Evolutionary conservation across 202 grass and related monocot genomes (phyloP).

Genomic region (Thinopyrum obtusiflorum): DNA sequence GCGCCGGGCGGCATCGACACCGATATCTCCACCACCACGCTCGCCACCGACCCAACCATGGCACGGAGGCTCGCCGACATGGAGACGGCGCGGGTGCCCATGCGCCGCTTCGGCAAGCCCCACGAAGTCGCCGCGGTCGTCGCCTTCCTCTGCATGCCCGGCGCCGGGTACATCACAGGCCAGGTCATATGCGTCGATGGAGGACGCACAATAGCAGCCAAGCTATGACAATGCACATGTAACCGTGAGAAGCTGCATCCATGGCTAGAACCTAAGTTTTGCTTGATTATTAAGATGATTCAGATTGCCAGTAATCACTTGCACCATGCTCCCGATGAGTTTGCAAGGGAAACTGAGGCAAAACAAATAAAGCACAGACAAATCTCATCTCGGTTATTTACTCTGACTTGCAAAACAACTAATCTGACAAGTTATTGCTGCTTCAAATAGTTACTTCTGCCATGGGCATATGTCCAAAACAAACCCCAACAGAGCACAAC

Average conservation of each 20-base stretch:
- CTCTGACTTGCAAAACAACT: background rate
- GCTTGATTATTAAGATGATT: background rate
- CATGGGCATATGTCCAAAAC: conserved; percentile 7
- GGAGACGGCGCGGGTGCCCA: conserved; percentile 31
- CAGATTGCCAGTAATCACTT: background rate
- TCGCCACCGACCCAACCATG: background rate
- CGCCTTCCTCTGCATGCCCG: conserved; percentile 68
- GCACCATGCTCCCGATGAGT: background rate
- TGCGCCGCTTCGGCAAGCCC: conserved; percentile 36
- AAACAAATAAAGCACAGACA: background rate
- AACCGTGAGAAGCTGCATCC: background rate
- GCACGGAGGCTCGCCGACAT: conserved; percentile 5
- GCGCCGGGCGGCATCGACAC: conserved; percentile 31
- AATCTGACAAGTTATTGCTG: conserved; percentile 15
- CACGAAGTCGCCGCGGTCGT: conserved; percentile 43
- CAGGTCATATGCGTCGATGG: conserved; percentile 56
- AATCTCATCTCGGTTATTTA: background rate
- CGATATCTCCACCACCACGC: conserved; percentile 10
- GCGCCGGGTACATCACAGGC: conserved; percentile 52
- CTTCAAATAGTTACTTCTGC: conserved; percentile 13
- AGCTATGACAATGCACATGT: background rate
- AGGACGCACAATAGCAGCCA: conserved; percentile 44
- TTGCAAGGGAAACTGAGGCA: background rate
- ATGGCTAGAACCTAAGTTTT: background rate
- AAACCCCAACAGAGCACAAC: conserved; percentile 19